Conservation (phyloP, 495 filamentous ascomycete genomes). For the Penicillium psychrofluorescens region DNA sequence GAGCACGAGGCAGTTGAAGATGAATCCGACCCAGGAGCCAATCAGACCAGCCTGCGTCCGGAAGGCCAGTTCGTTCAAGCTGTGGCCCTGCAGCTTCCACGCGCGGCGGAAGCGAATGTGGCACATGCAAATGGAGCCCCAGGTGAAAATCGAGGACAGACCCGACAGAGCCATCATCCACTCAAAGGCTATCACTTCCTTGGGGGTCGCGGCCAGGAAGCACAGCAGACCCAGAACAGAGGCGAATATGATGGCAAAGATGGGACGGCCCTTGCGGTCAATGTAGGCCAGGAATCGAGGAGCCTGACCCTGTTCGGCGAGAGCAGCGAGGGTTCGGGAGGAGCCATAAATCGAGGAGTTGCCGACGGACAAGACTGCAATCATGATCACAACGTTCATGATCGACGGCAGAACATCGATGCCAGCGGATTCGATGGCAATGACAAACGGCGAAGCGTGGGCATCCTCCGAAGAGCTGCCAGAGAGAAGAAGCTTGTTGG, state of each 20-base stretch:
- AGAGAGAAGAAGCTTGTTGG: constrained; percentile 51
- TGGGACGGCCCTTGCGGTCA: constrained; percentile 73
- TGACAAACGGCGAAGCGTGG: constrained; percentile 80
- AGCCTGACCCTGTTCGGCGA: constrained; percentile 81
- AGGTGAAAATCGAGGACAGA: constrained; percentile 86
- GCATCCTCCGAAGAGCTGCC: constrained; percentile 51
- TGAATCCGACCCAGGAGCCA: constrained; percentile 79
- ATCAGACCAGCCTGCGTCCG: constrained; percentile 68
- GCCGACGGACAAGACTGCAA: constrained; percentile 80
- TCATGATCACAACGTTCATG: constrained; percentile 86
- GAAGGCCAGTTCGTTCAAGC: constrained; percentile 72
- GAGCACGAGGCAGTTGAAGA: constrained; percentile 74
- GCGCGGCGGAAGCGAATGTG: constrained; percentile 89
- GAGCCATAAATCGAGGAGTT: constrained; percentile 85
- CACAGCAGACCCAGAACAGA: constrained; percentile 66
- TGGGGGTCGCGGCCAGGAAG: constrained; percentile 64
- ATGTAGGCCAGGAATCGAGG: constrained; percentile 72
- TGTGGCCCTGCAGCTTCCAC: constrained; percentile 64
- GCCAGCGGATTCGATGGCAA: constrained; percentile 74
- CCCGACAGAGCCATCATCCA: constrained; percentile 92
- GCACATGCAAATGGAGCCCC: constrained; percentile 79
- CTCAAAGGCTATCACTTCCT: constrained; percentile 58
- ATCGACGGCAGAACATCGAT: constrained; percentile 70
- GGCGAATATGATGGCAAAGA: constrained; percentile 65
- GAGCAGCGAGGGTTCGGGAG: constrained; percentile 76